phyloP scores from a whole-genome alignment of 2,329 filamentous ascomycete genomes.

The Elsinoe batatas region DNA sequence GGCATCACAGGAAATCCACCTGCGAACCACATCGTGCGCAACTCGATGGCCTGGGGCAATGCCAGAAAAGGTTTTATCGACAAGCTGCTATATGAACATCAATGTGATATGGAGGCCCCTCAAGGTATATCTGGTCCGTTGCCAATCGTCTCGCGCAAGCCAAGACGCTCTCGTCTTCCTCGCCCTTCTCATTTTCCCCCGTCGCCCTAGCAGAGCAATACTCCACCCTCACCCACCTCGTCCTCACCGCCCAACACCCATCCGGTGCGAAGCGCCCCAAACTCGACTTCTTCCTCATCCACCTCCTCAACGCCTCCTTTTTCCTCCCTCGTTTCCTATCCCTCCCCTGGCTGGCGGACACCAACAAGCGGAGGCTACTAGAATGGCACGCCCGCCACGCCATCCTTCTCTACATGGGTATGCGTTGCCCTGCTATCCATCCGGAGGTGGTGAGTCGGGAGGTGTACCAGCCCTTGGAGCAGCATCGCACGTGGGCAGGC shows the following conservation, averaged over 20 bases:
- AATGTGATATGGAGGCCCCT: too few species aligned
- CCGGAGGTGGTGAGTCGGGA: constrained; percentile 44
- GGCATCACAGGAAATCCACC: constrained; percentile 31
- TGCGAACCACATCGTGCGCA: constrained; percentile 34
- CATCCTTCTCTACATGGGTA: constrained; percentile 62
- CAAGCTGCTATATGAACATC: constrained; percentile 16
- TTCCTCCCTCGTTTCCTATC: constrained; percentile 57
- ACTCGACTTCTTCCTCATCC: constrained; percentile 69
- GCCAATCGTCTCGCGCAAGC: too few species aligned
- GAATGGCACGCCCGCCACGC: constrained; percentile 76
- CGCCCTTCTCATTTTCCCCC: neutral
- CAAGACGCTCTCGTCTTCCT: constrained; percentile 31
- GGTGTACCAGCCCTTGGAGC: constrained; percentile 42
- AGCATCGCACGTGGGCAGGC: constrained; percentile 32
- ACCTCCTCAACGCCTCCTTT: constrained; percentile 67
- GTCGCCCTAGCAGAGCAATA: constrained; percentile 22
- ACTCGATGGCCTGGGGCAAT: constrained; percentile 38
- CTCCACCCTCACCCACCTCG: constrained; percentile 44
- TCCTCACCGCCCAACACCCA: constrained; percentile 53
- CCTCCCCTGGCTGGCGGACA: constrained; percentile 49
- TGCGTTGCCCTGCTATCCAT: constrained; percentile 51
- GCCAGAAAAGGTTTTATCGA: constrained; percentile 39
- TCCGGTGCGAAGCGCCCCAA: constrained; percentile 50
- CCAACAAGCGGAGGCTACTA: constrained; percentile 58
- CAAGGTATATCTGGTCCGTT: too few species aligned